A percentile compares a stretch with the other conserved stretches of the same genome.
These are phyloP conservation scores for Solanum pennellii DNA, from an alignment of 257 asterid species.

Conservation along the genomic window DNA sequence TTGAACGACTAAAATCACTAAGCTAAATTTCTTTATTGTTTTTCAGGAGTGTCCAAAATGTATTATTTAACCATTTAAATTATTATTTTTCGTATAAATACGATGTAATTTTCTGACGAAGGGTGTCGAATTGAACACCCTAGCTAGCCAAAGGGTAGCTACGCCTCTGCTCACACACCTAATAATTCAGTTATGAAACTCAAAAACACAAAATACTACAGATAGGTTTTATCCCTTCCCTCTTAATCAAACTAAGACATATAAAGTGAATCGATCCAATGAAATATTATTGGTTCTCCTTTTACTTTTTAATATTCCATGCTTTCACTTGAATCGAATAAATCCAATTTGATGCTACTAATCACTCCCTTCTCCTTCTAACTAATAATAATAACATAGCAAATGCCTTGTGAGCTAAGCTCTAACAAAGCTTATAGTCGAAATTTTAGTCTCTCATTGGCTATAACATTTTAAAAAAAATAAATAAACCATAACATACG, in stretches of 20 bases:
- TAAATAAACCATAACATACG: neutral
- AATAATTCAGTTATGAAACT: neutral
- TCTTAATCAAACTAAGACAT: neutral
- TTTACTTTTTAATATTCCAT: neutral
- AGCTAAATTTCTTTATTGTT: too few species aligned
- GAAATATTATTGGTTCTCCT: neutral
- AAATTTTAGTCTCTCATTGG: neutral
- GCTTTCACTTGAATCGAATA: neutral
- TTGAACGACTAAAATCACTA: too few species aligned
- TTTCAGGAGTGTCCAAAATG: too few species aligned
- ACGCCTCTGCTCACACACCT: neutral
- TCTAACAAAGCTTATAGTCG: neutral
- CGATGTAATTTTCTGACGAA: too few species aligned
- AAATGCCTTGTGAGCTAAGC: neutral
- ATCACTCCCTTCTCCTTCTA: neutral
- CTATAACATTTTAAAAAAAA: neutral
- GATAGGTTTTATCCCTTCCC: too few species aligned
- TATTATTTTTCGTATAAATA: too few species aligned
- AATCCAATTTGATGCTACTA: neutral
- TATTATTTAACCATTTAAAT: too few species aligned
- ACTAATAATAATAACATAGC: neutral
- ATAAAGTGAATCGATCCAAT: neutral
- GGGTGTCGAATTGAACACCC: too few species aligned
- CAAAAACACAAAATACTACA: neutral
- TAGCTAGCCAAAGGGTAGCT: too few species aligned